Conservation (phyloP, 768 basidiomycete species). For the Lactarius pseudohatsudake region DNA sequence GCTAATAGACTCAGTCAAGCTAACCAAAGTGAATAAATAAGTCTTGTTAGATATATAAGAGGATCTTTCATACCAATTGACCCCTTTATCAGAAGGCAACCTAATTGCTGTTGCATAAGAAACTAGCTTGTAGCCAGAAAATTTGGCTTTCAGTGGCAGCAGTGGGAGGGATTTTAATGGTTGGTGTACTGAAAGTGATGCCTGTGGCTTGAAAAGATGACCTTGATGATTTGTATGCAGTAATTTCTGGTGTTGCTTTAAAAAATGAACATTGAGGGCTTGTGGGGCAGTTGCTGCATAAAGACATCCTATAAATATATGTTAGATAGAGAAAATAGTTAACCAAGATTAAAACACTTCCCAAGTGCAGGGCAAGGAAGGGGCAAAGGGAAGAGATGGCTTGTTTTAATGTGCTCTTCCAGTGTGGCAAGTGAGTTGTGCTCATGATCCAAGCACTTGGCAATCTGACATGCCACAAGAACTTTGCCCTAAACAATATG, state of each 20-base stretch:
- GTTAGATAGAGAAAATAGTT: neutral
- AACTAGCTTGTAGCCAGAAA: constrained; percentile 1
- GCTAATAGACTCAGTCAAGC: constrained; percentile 6
- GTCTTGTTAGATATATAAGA: neutral
- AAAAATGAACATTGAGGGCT: constrained; percentile 3
- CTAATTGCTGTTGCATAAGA: neutral
- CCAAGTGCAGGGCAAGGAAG: constrained; percentile 18
- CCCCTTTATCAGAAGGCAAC: neutral
- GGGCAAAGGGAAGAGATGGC: neutral
- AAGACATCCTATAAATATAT: constrained; percentile 9
- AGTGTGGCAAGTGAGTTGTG: constrained; percentile 9
- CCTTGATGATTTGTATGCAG: neutral
- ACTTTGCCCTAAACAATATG: neutral
- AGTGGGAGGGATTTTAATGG: neutral
- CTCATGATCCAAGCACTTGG: neutral
- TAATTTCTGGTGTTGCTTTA: neutral
- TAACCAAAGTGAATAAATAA: neutral
- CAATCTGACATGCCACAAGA: constrained; percentile 4
- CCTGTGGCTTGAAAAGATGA: constrained; percentile 1
- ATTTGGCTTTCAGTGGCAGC: neutral
- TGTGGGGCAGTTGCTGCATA: constrained; percentile 1
- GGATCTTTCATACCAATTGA: constrained; percentile 4
- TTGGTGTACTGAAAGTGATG: neutral
- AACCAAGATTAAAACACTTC: neutral
- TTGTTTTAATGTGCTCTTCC: neutral